Evolutionary conservation across 352 stramenopile species (phyloP).

Genomic region (Pythium aphanidermatum): DNA sequence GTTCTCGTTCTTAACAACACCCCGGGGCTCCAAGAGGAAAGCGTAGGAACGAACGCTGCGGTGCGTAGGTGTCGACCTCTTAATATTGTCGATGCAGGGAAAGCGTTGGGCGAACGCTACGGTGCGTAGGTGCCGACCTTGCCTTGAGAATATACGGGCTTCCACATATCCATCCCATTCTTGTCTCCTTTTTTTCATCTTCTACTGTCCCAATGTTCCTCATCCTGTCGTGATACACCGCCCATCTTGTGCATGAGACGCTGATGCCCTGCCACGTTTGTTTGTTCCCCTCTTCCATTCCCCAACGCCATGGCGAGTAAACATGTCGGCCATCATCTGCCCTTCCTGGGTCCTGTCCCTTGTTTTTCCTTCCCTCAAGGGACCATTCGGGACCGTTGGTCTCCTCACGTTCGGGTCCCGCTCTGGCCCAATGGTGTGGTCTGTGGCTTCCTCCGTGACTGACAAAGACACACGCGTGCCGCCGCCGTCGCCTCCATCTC

Average conservation of each 20-base stretch:
- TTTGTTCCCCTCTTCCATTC: too few species aligned
- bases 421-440: conserved; percentile 4
- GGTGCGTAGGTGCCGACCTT: conserved; percentile 88
- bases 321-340: neutral
- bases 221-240: neutral
- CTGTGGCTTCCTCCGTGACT: conserved; percentile 7
- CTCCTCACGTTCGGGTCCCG: conserved; percentile 11
- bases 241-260: too few species aligned
- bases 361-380: conserved; percentile 4
- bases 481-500: neutral
- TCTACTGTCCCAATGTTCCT: neutral
- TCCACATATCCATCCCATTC: neutral
- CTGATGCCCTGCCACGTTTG: too few species aligned
- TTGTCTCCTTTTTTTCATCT: neutral
- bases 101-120: conserved; percentile 85
- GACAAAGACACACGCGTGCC: conserved; percentile 19
- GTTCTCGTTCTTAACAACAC: conserved; percentile 18
- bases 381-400: conserved; percentile 15
- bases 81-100: conserved; percentile 52
- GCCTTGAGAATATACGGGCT: conserved; percentile 30
- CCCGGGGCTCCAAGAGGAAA: conserved; percentile 43
- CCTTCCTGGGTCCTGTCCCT: conserved; percentile 3
- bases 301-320: too few species aligned
- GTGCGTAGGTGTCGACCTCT: conserved; percentile 87
- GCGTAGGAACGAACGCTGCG: conserved; percentile 85